A percentile compares a stretch with the other conserved stretches of the same genome.
Conservation (phyloP, 2,329 filamentous ascomycete species). For the Talaromyces sp. region DNA sequence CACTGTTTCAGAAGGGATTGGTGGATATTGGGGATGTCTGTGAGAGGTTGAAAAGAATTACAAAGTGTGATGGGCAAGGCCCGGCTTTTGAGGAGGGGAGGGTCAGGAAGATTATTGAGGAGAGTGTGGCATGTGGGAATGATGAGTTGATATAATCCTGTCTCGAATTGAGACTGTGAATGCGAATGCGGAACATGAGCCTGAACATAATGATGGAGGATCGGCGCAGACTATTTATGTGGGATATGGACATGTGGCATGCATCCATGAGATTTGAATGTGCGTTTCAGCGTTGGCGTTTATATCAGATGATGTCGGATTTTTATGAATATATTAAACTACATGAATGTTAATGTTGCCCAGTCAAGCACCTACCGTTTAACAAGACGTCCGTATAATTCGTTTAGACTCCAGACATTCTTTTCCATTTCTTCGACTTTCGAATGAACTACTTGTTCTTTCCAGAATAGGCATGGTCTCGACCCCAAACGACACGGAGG, state of each 20-base stretch:
- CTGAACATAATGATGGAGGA: neutral
- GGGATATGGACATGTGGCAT: neutral
- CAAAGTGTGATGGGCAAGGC: slow-evolving; percentile 80
- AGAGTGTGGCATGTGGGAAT: slow-evolving; percentile 70
- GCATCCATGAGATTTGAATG: neutral
- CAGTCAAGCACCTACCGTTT: neutral
- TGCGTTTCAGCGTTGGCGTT: slow-evolving; percentile 17
- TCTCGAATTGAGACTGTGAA: no score
- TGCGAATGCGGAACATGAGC: neutral
- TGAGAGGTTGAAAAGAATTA: slow-evolving; percentile 69
- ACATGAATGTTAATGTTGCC: neutral
- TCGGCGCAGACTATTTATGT: neutral
- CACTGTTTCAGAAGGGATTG: slow-evolving; percentile 69
- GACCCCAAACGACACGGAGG: neutral
- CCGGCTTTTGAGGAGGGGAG: slow-evolving; percentile 80
- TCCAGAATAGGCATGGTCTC: neutral
- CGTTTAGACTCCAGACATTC: no score
- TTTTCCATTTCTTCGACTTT: neutral
- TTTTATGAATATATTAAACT: neutral
- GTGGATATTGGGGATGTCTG: slow-evolving; percentile 81
- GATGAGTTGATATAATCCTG: slow-evolving; percentile 63
- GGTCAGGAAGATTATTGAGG: slow-evolving; percentile 70
- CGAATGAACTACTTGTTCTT: neutral
- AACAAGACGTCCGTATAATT: neutral
- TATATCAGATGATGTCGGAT: neutral